Conservation (phyloP, 257 asterid genomes). For the Solanum piurae region DNA sequence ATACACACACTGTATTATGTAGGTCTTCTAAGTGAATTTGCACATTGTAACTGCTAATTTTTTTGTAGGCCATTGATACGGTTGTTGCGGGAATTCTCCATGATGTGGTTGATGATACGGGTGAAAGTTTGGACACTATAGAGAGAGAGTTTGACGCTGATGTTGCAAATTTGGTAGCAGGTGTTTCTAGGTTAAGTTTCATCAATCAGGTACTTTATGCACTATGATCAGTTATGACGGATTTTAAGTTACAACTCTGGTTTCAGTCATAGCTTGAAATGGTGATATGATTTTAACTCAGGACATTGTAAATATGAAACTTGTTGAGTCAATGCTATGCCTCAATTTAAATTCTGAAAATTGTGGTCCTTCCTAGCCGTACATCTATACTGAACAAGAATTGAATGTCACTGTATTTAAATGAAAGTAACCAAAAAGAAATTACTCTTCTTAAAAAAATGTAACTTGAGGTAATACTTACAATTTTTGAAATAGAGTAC, state of each 20-base stretch:
- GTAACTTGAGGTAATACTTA: neutral
- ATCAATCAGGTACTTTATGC: constrained; percentile 64
- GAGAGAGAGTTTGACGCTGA: constrained; percentile 73
- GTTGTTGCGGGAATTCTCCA: constrained; percentile 96
- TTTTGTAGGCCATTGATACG: constrained; percentile 69
- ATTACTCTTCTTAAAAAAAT: neutral
- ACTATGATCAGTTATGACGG: neutral
- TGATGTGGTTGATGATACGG: constrained; percentile 77
- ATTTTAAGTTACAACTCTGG: neutral
- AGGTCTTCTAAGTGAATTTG: neutral
- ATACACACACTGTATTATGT: neutral
- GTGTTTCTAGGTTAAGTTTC: constrained; percentile 87
- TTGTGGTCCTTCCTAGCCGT: neutral
- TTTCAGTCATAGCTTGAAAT: neutral
- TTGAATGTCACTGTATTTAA: neutral
- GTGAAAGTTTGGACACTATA: constrained; percentile 60
- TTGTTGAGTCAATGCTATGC: neutral
- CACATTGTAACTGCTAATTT: constrained; percentile 2
- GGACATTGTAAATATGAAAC: neutral
- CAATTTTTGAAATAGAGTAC: neutral
- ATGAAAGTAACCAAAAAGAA: neutral
- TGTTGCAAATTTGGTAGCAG: constrained; percentile 82
- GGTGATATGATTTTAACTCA: neutral
- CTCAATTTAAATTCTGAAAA: neutral
- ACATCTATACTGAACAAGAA: neutral